Evolutionary conservation across 225 moss, liverwort and hornwort species (phyloP).

Genomic region (Rhytidiadelphus loreus): DNA sequence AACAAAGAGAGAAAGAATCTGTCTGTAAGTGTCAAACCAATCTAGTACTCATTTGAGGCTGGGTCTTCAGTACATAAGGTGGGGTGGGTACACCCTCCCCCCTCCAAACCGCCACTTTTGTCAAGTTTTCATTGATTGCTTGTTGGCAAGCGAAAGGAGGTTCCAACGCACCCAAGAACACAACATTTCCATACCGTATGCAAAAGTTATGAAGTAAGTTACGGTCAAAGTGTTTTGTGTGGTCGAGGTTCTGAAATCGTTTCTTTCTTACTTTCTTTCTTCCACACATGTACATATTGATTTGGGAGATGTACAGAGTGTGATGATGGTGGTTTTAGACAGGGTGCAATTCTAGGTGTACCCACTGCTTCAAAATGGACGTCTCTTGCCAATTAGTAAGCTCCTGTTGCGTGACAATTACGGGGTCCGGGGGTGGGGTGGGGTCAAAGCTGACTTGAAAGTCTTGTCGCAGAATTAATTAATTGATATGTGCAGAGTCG

Average conservation of each 20-base stretch:
- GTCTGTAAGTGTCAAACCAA: neutral
- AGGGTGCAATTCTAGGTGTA: neutral
- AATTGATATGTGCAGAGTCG: neutral
- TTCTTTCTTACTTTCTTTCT: neutral
- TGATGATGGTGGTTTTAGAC: neutral
- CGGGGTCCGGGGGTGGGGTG: no score
- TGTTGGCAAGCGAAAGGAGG: neutral
- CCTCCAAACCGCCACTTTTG: neutral
- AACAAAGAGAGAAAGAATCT: neutral
- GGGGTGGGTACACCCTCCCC: neutral
- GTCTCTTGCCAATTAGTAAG: no score
- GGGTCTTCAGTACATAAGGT: neutral
- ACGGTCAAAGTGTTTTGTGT: neutral
- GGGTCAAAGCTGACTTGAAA: neutral
- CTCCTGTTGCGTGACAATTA: neutral
- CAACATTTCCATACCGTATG: neutral
- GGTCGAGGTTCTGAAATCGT: fast-evolving
- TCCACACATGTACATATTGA: neutral
- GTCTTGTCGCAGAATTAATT: neutral
- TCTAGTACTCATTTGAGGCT: neutral
- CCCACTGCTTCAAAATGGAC: neutral
- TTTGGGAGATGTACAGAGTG: neutral
- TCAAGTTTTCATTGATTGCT: neutral
- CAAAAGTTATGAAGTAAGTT: neutral
- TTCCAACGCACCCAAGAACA: neutral